Conservation (phyloP, 2,329 filamentous ascomycete species). For the Cytospora leucostoma region DNA sequence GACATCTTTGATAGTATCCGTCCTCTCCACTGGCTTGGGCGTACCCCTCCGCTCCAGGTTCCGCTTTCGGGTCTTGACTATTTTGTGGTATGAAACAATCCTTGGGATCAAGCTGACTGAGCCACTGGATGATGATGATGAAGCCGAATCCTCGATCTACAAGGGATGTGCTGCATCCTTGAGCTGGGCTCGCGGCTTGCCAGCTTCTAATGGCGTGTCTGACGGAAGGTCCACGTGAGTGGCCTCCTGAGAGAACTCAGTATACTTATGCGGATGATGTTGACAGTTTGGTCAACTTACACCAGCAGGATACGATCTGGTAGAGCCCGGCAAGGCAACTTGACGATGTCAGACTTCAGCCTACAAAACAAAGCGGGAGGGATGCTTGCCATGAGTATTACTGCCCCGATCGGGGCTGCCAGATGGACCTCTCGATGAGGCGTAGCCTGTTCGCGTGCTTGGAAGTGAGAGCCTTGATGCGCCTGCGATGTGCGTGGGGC, state of each 20-base stretch:
- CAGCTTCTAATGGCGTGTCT: conserved; percentile 1
- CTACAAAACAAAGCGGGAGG: not conserved
- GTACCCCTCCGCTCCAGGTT: conserved; percentile 38
- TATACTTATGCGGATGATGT: not conserved
- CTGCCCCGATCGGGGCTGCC: not conserved
- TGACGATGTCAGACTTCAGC: not conserved
- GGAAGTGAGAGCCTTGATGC: not conserved
- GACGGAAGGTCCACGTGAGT: conserved; percentile 7
- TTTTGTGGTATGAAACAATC: conserved; percentile 5
- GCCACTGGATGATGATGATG: conserved; percentile 12
- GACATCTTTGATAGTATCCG: conserved; percentile 28
- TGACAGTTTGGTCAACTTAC: conserved; percentile 2
- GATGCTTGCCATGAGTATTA: conserved; percentile 6
- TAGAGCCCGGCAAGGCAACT: conserved; percentile 6
- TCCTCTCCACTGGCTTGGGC: conserved; percentile 30
- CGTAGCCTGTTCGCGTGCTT: not conserved
- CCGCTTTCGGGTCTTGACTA: conserved; percentile 22
- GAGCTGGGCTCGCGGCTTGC: conserved; percentile 16
- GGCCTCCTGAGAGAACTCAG: conserved; percentile 13
- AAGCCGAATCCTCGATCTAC: not conserved
- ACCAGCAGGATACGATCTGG: conserved; percentile 22
- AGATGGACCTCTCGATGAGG: not conserved
- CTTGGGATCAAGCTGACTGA: not conserved
- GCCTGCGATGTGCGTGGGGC: not conserved
- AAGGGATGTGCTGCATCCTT: conserved; percentile 8